Conservation (phyloP, 2,329 filamentous ascomycete species). For the Capronia americana region DNA sequence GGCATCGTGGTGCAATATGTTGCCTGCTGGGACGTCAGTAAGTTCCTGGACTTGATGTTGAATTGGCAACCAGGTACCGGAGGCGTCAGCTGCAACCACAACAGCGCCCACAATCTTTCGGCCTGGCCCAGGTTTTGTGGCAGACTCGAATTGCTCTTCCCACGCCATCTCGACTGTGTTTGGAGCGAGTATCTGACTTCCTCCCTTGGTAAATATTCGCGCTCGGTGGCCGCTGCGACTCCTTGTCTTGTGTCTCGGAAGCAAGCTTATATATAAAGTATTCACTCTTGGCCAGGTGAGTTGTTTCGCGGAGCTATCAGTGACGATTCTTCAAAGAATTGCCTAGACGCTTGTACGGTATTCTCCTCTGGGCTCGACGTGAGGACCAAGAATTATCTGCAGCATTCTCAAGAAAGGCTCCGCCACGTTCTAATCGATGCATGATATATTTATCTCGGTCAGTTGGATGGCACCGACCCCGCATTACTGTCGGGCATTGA, state of each 20-base stretch:
- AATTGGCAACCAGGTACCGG: constrained; percentile 13
- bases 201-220: background rate
- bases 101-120: constrained; percentile 29
- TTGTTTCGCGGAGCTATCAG: background rate
- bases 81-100: constrained; percentile 30
- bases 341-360: background rate
- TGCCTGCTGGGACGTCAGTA: constrained; percentile 14
- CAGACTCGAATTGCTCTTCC: constrained; percentile 73
- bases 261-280: background rate
- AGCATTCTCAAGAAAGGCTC: background rate
- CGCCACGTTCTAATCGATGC: background rate
- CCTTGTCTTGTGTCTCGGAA: too few species aligned
- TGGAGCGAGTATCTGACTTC: background rate
- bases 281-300: background rate
- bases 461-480: background rate
- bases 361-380: background rate
- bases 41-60: background rate
- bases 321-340: background rate
- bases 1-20: constrained; percentile 25
- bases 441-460: background rate
- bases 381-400: background rate
- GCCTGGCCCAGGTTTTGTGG: constrained; percentile 21
- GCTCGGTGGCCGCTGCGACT: background rate
- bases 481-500: background rate
- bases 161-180: constrained; percentile 56